Conservation (phyloP, 2,329 filamentous ascomycete genomes). For the Daldinia eschscholtzii region DNA sequence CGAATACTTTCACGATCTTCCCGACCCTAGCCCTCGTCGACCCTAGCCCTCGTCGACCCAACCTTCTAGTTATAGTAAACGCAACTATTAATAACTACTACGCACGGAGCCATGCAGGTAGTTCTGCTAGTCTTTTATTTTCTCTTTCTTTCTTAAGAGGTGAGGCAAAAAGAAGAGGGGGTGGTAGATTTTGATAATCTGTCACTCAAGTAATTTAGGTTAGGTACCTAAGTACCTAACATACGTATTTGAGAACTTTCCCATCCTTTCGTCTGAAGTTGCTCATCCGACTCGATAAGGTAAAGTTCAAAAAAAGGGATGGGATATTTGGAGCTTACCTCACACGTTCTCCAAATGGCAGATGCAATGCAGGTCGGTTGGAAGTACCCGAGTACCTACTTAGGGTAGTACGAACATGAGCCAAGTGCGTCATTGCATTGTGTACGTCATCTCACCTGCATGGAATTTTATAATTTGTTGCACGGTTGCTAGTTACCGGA, state of each 20-base stretch:
- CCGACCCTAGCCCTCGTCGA: slow-evolving; percentile 32
- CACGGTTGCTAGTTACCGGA: slow-evolving; percentile 27
- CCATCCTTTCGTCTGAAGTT: slow-evolving; percentile 4
- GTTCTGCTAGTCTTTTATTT: slow-evolving; percentile 16
- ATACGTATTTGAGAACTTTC: neutral
- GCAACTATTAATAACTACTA: slow-evolving; percentile 27
- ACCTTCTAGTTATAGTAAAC: slow-evolving; percentile 23
- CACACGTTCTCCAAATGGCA: neutral
- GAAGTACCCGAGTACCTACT: slow-evolving; percentile 7
- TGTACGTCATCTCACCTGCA: slow-evolving; percentile 45
- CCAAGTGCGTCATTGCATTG: slow-evolving; percentile 42
- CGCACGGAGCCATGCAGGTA: slow-evolving; percentile 14
- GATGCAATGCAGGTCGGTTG: slow-evolving; percentile 33
- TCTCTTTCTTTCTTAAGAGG: neutral
- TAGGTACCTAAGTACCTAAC: too few relatives aligned
- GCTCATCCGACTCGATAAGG: slow-evolving; percentile 11
- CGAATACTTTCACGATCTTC: slow-evolving; percentile 36
- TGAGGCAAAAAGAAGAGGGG: slow-evolving; percentile 10
- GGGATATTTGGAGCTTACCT: neutral
- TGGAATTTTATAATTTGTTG: slow-evolving; percentile 33
- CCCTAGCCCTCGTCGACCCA: slow-evolving; percentile 25
- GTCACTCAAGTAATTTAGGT: neutral
- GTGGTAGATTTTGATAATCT: slow-evolving; percentile 6
- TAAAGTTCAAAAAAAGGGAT: slow-evolving; percentile 10
- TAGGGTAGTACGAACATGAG: slow-evolving; percentile 27